Evolutionary conservation across 192 early-diverging fungal genomes (phyloP).

Genomic region (Coemansia sp.): DNA sequence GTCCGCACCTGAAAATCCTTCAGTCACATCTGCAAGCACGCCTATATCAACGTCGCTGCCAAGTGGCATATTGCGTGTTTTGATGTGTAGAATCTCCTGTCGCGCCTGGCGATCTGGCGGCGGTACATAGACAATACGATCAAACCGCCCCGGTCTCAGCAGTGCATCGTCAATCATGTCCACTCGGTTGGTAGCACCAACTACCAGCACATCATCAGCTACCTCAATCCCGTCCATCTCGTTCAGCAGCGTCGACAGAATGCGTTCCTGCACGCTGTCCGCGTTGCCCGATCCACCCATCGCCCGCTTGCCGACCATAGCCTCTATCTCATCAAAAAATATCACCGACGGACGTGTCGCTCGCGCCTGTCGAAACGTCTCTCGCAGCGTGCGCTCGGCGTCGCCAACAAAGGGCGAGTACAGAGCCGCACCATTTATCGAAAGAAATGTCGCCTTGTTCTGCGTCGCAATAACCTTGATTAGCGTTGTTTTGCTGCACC

Average conservation of each 20-base stretch:
- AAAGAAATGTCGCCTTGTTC: slow-evolving; percentile 68
- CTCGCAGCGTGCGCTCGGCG: slow-evolving; percentile 56
- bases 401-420: slow-evolving; percentile 45
- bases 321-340: slow-evolving; percentile 97
- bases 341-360: slow-evolving; percentile 78
- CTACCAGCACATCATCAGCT: slow-evolving; percentile 92
- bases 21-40: slow-evolving; percentile 62
- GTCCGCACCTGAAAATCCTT: slow-evolving; percentile 95
- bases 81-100: slow-evolving; percentile 61
- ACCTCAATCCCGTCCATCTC: slow-evolving; percentile 94
- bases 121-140: slow-evolving; percentile 93
- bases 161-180: slow-evolving; percentile 96
- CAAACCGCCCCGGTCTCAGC: slow-evolving; percentile 91
- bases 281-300: slow-evolving; percentile 54
- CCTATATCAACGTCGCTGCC: slow-evolving; percentile 57
- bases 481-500: slow-evolving; percentile 96
- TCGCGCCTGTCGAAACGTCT: slow-evolving; percentile 79
- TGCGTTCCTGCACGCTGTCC: slow-evolving; percentile 39
- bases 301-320: slow-evolving; percentile 85
- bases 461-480: slow-evolving; percentile 84
- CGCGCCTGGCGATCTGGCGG: slow-evolving; percentile 68
- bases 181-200: slow-evolving; percentile 98
- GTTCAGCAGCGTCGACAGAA: slow-evolving; percentile 38
- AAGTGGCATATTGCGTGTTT: slow-evolving; percentile 61
- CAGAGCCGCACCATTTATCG: slow-evolving; percentile 54